These are phyloP conservation scores for Apiotrichum gamsii DNA, from an alignment of 1,284 basidiomycete species.

Conservation along the genomic window DNA sequence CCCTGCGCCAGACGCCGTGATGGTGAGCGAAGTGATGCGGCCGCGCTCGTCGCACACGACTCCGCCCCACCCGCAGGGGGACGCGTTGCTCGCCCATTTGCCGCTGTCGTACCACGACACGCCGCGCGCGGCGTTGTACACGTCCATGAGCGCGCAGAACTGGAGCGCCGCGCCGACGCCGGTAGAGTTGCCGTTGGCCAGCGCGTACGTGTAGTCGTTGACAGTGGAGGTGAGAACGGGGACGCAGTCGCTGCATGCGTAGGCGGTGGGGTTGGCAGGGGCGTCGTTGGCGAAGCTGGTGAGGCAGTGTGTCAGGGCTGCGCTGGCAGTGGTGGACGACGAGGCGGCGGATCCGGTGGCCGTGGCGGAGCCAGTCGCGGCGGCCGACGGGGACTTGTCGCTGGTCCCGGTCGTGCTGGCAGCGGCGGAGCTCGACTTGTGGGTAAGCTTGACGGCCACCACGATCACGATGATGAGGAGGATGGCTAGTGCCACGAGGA, in stretches of 20 bases:
- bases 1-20: conserved; percentile 38
- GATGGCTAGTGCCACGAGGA: too few species aligned
- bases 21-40: conserved; percentile 23
- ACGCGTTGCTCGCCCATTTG: conserved; percentile 20
- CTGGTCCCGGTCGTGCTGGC: background rate
- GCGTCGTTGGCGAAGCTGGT: conserved; percentile 24
- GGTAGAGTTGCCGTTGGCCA: conserved; percentile 20
- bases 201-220: conserved; percentile 34
- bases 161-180: conserved; percentile 43
- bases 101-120: background rate
- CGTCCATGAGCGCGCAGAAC: conserved; percentile 43
- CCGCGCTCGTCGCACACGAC: conserved; percentile 38
- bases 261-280: conserved; percentile 12
- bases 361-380: background rate
- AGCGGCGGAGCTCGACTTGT: background rate
- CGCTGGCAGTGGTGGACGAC: conserved; percentile 9
- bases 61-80: conserved; percentile 35
- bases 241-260: conserved; percentile 39
- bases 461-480: too few species aligned
- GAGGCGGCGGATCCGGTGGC: background rate
- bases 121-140: conserved; percentile 11
- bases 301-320: conserved; percentile 35
- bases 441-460: too few species aligned
- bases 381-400: too few species aligned
- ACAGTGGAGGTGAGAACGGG: conserved; percentile 24